Base-by-base conservation (phyloP, 352 stramenopile species). In the Globisporangium nodosum region DNA sequence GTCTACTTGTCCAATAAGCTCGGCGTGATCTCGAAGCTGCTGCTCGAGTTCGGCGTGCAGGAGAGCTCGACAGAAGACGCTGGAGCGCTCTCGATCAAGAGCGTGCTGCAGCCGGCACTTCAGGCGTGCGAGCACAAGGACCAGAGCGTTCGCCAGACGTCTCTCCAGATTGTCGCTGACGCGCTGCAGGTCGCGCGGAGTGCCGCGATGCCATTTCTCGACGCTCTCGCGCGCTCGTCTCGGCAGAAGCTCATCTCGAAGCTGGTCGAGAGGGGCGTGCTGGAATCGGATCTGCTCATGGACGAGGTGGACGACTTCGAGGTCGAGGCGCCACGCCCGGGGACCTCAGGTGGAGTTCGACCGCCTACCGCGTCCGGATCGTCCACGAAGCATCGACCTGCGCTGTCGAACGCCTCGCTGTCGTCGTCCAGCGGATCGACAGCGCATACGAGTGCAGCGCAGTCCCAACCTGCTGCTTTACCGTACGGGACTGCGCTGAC, bases 281-380 rank as follows among this genome's bases (percentile, higher is more conserved):
- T 92, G 20, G 85, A 92, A 43, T 65, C 76, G 0, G 85, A 92
- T 66, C 71, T 92, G 64, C 67, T 94, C 8, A 90, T 92, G 81
- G 85, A 92, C 39, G 85, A 94, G 60, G 66, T 94, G 0, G 84
- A 94, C 20, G 84, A 94, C 49, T 94, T 91, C 63, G 81, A 92
- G 1, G 66, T 87, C 9, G 69, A 81, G 16, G 45, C 67, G 0
- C 16, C 61, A 51, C 68, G 84, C 45, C 84, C 80, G 18, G 75
- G 77, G 0, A 91, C 83, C 0, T 85, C 77, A 3, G 64, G 76
- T 18, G 64, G 68, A 0, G 63, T 87, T 56, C 76, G 84, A 16
- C 81, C 79, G 11, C 80, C 74, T 12, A 93, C 81, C 0, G 81
- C 84, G 0, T 90, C 81, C 2, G 81, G 72, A 3, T 93, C 84